Base-by-base conservation (phyloP, 2,329 filamentous ascomycete species). In the Colletotrichum lentis region DNA sequence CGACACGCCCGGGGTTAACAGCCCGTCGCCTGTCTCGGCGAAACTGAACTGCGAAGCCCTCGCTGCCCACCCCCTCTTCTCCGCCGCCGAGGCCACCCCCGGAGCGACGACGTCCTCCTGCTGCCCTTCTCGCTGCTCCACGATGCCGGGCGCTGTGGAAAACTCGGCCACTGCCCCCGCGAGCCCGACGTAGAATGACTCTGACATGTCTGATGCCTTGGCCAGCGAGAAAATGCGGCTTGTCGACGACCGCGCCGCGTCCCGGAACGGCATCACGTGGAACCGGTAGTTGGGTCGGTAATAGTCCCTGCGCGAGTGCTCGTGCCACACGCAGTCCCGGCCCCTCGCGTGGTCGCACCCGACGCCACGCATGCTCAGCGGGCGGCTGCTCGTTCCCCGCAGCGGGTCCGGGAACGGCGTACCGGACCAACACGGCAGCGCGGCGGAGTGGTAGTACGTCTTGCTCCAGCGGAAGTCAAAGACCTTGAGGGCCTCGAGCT, bases 401-500 rank as follows among this genome's bases (percentile, higher is more conserved):
- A 72, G 74, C 0, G 80, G 78, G 14, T n/a, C 49, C 39, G 77
- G 80, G 67, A 73, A 77, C 0, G 84, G 83, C 6, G 64, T 65
- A 4, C 73, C 69, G 7, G 61, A 67, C 6, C 79, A 77, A 72
- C 85, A 88, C 0, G 83, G 78, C 12, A 86, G 76, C 5, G 79
- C 81, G 3, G 80, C 76, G 3, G 83, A 83, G 75, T 87, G 81
- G 62, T 81, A 75, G 70, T 87, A 87, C n/a, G 63, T 54, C n/a
- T 76, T 82, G 0, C 80, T 74, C 76, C 82, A 84, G 12, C 85
- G 84, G 62, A 85, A 85, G 77, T 88, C 85, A 67, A 87, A 87
- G 39, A 86, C 74, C 60, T 84, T 83, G 62, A 88, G 69, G 11
- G 79, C 77, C 0, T 80, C 76, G 4, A 78, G 77, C 18, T 77